Base-by-base conservation (phyloP, 495 filamentous ascomycete species). In the Aspergillus indologenus region DNA sequence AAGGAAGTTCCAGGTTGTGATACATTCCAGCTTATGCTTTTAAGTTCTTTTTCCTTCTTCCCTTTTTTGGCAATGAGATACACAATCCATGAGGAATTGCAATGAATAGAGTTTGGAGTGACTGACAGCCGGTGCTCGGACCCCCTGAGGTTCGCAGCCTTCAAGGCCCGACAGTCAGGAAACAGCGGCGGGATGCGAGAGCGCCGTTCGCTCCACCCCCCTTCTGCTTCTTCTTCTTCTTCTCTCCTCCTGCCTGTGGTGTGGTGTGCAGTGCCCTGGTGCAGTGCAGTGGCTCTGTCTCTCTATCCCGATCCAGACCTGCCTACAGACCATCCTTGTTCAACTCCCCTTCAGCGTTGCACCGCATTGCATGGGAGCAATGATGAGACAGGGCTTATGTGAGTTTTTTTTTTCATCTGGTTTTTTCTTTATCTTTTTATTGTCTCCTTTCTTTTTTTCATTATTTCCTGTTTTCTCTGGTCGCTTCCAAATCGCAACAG, bases 121-220 rank as follows among this genome's bases (percentile, higher is more conserved):
- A 59, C 52, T 53, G 59, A 60, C 61, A 63, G 56, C 45, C 26
- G 9, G 57, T 61, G 66, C 64, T 65, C 61, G 61, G 68, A 40
- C 70, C 70, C 26, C 49, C 53, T 60, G 61, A 63, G 64, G 64
- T 68, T 64, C 65, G 66, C 65, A 61, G 57, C 34, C 56, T 63
- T 56, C 53, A 50, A 65, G 68, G 69, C 73, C 73, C 73, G 71
- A 73, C 73, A 75, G 65, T 68, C 67, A 72, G 73, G 73, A 75
- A 71, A 60, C 72, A 71, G 68, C 62, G 64, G 63, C 69, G 64
- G 47, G 70, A 66, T 72, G 70, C 71, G 72, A 72, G 67, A 65
- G 60, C 29, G 62, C 71, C 72, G 72, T 75, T 75, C 72, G 71
- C 65, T 75, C 71, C 71, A 73, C 71, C 67, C 58, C 19, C 19